Evolutionary conservation across 768 basidiomycete genomes (phyloP), one percentile per base, ranked within the genome.

Genomic region (Boletus vinaceobasis): DNA sequence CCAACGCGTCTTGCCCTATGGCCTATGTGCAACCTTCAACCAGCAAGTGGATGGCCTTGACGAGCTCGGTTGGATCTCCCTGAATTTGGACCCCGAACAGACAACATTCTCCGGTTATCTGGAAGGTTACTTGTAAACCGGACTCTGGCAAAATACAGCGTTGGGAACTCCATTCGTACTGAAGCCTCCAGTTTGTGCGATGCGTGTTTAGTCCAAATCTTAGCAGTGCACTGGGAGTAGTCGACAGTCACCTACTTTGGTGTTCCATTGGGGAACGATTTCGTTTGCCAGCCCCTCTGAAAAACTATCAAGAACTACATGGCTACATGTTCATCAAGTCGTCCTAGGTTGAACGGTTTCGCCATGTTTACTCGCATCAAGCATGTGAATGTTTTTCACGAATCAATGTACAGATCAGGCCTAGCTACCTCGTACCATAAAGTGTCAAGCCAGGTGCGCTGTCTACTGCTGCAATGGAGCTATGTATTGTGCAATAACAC

Each of bases 231-330:
- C n/a, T n/a, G n/a, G 23, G 23, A 23, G 23, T 23, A 23, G 23
- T 23, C 23, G 23, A 23, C 23, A 23, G 3, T 10, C 3, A 17
- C 56, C 23, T 5, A 58, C 59, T 52, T 52, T 59, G 60, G 77
- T 77, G 52, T 77, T 78, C 76, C 78, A 79, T 13, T 61, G 61
- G 1, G 74, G 75, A 17, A 66, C 63, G 39, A 79, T 37, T 48
- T 79, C 78, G 38, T 63, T 64, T 1, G 64, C 59, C 5, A 77
- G 53, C 4, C 68, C 48, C 52, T 73, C 65, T 1, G 67, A 71
- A 44, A 74, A 62, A 3, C 68, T 73, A 44, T 76, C 74, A 1
- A 74, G 29, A 0, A 73, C 72, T 74, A 45, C 4, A 31, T 5
- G 21, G 73, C 72, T 74, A 47, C 4, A 29, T 4, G 19, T 49